Base-by-base conservation (phyloP, 2,329 filamentous ascomycete species). In the Arthroderma sp. region DNA sequence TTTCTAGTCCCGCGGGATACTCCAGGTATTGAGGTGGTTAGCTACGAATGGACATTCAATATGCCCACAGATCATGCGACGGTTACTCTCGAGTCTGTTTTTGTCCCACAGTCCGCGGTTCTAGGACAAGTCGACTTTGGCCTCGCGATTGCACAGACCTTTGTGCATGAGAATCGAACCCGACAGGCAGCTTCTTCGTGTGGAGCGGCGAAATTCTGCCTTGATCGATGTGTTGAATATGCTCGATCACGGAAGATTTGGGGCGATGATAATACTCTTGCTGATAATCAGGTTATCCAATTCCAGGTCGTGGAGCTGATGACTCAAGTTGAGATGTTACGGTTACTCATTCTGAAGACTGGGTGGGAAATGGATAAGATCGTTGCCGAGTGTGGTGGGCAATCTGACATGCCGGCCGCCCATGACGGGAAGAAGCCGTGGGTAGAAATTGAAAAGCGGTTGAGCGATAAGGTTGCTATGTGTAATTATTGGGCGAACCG, bases 21-120 rank as follows among this genome's bases (percentile, higher is more conserved):
- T 0, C 64, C 66, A 1, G 77, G 77, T 0, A 52, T 80, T 10
- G 64, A 66, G 22, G 68, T 78, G 5, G 67, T 71, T 38, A 75
- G 72, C 33, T 80, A 77, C 51, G 71, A 80, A 58, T 80, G 75
- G 74, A 80, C 76, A 1, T 68, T 80, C 43, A 80, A 80, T 52
- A 81, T 80, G 76, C 76, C 76, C 0, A 80, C 77, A 4, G 77
- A 81, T 55, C 77, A 80, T 54, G 77, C 77, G 2, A 80, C 75
- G 1, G 64, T 80, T 34, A 67, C 68, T 2, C 61, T 80, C 38
- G 68, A 67, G n/a, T 59, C 73, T 45, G 76, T 78, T n/a, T 73
- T 65, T 53, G 72, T 80, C 1, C 73, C 76, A 0, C 60, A 64
- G 9, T 67, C 64, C 15, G 64, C 72, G 1, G 61, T 78, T 31